A percentile compares a stretch with the other conserved stretches of the same genome.
Evolutionary conservation across 2,329 filamentous ascomycete species (phyloP).

Genomic region (Scytalidium sp.): DNA sequence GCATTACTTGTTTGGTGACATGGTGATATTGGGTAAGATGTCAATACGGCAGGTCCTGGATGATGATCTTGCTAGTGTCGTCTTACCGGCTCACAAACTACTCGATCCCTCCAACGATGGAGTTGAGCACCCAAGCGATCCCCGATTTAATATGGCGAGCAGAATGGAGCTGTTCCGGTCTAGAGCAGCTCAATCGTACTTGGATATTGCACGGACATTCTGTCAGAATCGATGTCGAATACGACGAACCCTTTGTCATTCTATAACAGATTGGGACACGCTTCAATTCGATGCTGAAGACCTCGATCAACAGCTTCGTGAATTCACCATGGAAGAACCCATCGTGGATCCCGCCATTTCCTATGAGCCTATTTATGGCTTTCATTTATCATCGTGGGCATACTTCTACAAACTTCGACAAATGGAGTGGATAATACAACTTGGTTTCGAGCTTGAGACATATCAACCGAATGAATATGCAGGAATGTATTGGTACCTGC

Average conservation of each 20-base stretch:
- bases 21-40: constrained; percentile 64
- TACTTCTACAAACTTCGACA: constrained; percentile 87
- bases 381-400: constrained; percentile 82
- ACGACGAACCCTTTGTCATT: constrained; percentile 84
- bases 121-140: constrained; percentile 70
- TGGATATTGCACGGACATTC: constrained; percentile 79
- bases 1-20: constrained; percentile 70
- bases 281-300: constrained; percentile 80
- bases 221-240: constrained; percentile 90
- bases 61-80: constrained; percentile 74
- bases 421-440: constrained; percentile 82
- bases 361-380: constrained; percentile 57
- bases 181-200: constrained; percentile 64
- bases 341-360: constrained; percentile 46
- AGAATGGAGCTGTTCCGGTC: constrained; percentile 69
- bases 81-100: constrained; percentile 68
- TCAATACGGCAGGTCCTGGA: constrained; percentile 74
- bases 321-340: constrained; percentile 58
- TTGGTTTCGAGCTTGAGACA: constrained; percentile 90
- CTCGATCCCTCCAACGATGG: constrained; percentile 73
- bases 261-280: constrained; percentile 77
- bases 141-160: constrained; percentile 68
- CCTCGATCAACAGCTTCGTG: constrained; percentile 65
- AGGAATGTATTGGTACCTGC: constrained; percentile 89
- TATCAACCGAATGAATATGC: constrained; percentile 83